Percentiles rank a stretch among this genome's conserved stretches.
Evolutionary conservation across 495 filamentous ascomycete species (phyloP).

Genomic region (Aspergillus sclerotiicarbonarius): DNA sequence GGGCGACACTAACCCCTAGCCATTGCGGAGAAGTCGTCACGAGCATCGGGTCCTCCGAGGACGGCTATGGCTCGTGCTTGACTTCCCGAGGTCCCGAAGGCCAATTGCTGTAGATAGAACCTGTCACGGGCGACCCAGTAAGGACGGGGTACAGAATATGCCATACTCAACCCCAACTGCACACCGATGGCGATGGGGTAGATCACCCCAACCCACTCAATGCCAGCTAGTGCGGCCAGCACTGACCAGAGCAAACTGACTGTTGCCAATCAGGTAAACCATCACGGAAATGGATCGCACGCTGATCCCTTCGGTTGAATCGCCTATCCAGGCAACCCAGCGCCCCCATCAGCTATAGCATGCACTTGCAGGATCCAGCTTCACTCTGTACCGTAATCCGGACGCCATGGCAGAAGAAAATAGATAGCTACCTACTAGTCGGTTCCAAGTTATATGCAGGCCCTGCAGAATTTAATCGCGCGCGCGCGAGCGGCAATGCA

Average conservation of each 20-base stretch:
- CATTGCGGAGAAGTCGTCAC: not conserved
- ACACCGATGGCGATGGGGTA: not conserved
- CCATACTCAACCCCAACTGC: not conserved
- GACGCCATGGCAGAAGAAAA: not conserved
- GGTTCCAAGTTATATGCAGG: not conserved
- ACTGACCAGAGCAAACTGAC: constrained; percentile 4
- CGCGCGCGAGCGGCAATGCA: not conserved
- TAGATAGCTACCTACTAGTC: not conserved
- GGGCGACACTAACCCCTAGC: not conserved
- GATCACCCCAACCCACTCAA: not conserved
- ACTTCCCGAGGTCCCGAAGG: not conserved
- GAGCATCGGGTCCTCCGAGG: not conserved
- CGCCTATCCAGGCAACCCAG: constrained; percentile 4
- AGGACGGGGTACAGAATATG: not conserved
- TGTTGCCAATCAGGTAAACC: not conserved
- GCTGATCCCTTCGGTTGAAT: constrained; percentile 14
- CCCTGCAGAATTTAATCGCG: not conserved
- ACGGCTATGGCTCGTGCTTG: not conserved
- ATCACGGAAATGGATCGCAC: not conserved
- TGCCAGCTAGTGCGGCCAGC: not conserved
- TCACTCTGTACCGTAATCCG: not conserved
- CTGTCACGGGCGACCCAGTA: too few species aligned
- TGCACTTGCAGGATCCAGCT: not conserved
- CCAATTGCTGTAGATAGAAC: not conserved
- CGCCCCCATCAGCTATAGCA: not conserved